These are phyloP conservation scores for Secale cereale DNA, from an alignment of 176 grass and related monocot genomes.

Conservation along the genomic window DNA sequence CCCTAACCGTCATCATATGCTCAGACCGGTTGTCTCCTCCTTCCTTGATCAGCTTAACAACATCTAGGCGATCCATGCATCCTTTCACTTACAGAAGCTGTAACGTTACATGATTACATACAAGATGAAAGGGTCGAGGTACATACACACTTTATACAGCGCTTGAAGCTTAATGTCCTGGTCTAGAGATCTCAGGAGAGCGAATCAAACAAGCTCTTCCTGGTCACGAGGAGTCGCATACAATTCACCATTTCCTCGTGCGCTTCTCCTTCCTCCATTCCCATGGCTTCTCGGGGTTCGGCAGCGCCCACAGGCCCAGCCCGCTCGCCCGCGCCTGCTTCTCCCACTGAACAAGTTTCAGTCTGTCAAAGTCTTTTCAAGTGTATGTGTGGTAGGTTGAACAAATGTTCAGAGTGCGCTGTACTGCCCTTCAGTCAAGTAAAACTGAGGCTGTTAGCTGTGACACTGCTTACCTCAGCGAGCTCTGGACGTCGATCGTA, in stretches of 20 bases:
- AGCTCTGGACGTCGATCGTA: slow-evolving; percentile 63
- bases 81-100: neutral
- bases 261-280: slow-evolving; percentile 65
- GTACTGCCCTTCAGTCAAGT: neutral
- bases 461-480: slow-evolving; percentile 39
- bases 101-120: neutral
- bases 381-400: neutral
- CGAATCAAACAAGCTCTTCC: neutral
- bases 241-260: slow-evolving; percentile 12
- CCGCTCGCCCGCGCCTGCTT: slow-evolving; percentile 37
- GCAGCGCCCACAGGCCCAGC: slow-evolving; percentile 55
- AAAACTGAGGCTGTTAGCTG: neutral
- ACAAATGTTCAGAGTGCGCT: neutral
- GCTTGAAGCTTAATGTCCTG: neutral
- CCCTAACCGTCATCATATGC: too few species aligned
- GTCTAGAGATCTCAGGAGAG: neutral
- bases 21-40: too few species aligned
- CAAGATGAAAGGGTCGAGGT: neutral
- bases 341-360: slow-evolving; percentile 65
- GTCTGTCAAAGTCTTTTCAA: slow-evolving; percentile 1
- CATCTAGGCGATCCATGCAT: too few species aligned
- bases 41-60: too few species aligned
- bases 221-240: neutral
- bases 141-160: neutral
- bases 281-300: slow-evolving; percentile 76